Percentiles rank a stretch among this genome's conserved stretches.
Conservation (phyloP, 805 yeast species). For the Cyberlindnera veronae region DNA sequence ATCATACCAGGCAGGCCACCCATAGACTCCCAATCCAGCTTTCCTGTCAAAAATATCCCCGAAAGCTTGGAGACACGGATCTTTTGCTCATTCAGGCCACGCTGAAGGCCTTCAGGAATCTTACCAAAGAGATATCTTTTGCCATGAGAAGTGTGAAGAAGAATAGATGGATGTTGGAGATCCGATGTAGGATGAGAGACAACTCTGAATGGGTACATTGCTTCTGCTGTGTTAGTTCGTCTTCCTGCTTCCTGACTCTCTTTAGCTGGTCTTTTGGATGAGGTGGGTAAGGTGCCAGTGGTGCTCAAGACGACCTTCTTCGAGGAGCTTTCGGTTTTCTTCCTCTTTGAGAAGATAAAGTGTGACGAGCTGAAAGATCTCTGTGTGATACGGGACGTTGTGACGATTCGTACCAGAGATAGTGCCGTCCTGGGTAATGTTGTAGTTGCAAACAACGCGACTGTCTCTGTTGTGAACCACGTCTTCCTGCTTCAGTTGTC, state of each 20-base stretch:
- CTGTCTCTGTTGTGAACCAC: not conserved
- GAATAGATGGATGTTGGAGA: constrained; percentile 50
- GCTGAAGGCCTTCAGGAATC: constrained; percentile 82
- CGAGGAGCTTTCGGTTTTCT: no score
- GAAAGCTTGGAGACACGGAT: constrained; percentile 54
- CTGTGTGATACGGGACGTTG: not conserved
- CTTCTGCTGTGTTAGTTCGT: constrained; percentile 8
- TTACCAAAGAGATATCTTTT: constrained; percentile 68
- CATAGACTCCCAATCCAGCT: constrained; percentile 67
- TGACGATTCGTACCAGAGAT: constrained; percentile 11
- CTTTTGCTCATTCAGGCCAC: constrained; percentile 61
- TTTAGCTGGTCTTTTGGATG: not conserved
- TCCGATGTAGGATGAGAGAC: constrained; percentile 63
- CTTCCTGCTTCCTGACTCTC: not conserved
- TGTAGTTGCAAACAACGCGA: constrained; percentile 2
- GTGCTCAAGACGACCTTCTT: no score
- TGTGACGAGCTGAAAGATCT: no score
- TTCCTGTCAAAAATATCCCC: constrained; percentile 75
- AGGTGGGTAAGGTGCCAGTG: no score
- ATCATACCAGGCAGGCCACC: constrained; percentile 94
- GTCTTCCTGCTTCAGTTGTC: not conserved
- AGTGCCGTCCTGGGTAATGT: constrained; percentile 6
- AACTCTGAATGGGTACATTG: constrained; percentile 49
- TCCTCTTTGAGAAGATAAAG: no score
- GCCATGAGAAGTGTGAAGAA: constrained; percentile 37